Base-by-base conservation (phyloP, 805 yeast genomes). In the Candida silvicultrix region DNA sequence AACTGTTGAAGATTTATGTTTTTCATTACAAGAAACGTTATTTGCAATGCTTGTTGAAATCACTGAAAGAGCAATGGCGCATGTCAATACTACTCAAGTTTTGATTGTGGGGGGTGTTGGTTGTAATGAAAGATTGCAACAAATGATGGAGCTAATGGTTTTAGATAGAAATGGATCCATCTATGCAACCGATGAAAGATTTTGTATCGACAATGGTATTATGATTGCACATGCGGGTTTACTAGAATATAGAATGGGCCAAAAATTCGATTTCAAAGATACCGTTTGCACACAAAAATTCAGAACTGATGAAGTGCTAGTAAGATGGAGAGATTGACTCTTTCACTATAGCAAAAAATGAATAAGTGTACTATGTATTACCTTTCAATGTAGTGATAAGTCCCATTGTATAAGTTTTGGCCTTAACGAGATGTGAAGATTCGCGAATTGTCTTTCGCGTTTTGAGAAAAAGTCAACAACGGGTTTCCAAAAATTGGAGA, bases 191-290 rank as follows among this genome's bases (percentile, higher is more conserved):
- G 99, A 94, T 64, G 98, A 94, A 60, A 68, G 98, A 48, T 92
- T 94, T 62, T 94, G 99, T 66, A 94, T 94, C 39, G 99, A 94
- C 62, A 94, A 94, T 59, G 99, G 99, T 11, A 94, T 92, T 35
- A 94, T 94, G 99, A 94, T 94, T 57, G 99, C 99, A 0, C 99
- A 94, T 59, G 98, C 99, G 0, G 99, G 99, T 0, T 68, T 94
- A 41, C 64, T 94, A 48, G 87, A 85, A 44, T 89, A 80, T 59
- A 73, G 98, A 55, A 85, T 83, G 74, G 97, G 97, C 1, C 80
- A 78, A 46, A 57, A 60, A 14, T 78, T 78, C 2, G 73, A 70
- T 7, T 56, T 92, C 42, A 62, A 69, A 23, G 79, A 86, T 46
- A 85, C 96, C 1, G 90, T 87, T 2, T 94, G 97, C 55, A 85